Conservation (phyloP, 768 basidiomycete species). For the Boletus fagicola region DNA sequence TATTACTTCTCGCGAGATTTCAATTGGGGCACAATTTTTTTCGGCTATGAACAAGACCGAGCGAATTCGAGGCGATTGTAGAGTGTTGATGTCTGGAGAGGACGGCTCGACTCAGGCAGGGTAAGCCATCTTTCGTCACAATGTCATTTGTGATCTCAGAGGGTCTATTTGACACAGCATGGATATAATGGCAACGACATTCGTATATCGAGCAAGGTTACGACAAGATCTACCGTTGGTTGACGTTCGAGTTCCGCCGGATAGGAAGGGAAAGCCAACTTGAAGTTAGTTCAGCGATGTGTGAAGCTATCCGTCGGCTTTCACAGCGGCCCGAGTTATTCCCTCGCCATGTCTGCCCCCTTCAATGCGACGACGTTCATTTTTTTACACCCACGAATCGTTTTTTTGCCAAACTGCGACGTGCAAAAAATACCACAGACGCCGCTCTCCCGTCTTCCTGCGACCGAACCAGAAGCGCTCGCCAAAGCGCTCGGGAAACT, state of each 20-base stretch:
- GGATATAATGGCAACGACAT: too few relatives aligned
- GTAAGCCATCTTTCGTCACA: too few relatives aligned
- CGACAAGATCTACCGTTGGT: too few relatives aligned
- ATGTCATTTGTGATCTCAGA: too few relatives aligned
- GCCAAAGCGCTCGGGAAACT: conserved; percentile 65
- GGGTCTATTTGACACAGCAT: conserved; percentile 29
- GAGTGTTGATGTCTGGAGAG: too few relatives aligned
- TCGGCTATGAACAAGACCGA: too few relatives aligned
- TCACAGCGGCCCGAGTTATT: conserved; percentile 75
- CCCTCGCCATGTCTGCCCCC: too few relatives aligned
- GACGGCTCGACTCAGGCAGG: too few relatives aligned
- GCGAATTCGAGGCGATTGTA: too few relatives aligned
- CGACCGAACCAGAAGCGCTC: conserved; percentile 62
- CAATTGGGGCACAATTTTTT: too few relatives aligned
- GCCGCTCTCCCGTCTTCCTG: conserved; percentile 70
- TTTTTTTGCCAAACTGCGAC: not conserved
- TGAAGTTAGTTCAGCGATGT: conserved; percentile 63
- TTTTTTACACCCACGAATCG: not conserved
- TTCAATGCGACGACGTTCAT: not conserved
- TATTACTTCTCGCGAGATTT: too few relatives aligned
- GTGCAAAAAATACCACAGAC: conserved; percentile 38
- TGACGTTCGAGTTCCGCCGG: conserved; percentile 84
- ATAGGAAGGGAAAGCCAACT: conserved; percentile 72
- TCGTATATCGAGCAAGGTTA: conserved; percentile 58
- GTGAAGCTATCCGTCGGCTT: conserved; percentile 73